Evolutionary conservation across 2,329 filamentous ascomycete species (phyloP).

Genomic region (Hymenoscyphus linearis): DNA sequence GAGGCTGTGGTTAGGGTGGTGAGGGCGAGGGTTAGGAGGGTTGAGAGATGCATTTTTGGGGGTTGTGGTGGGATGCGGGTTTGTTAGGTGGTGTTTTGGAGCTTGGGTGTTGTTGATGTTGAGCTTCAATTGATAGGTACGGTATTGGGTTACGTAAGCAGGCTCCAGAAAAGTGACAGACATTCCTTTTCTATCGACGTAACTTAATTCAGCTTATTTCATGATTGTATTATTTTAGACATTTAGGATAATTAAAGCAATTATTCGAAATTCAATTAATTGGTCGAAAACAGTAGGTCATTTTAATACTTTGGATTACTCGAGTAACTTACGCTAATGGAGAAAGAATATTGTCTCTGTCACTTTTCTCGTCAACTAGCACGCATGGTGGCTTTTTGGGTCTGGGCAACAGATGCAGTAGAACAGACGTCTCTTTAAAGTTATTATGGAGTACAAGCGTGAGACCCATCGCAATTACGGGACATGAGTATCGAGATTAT

Average conservation of each 20-base stretch:
- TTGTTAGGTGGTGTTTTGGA: constrained; percentile 1
- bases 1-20: constrained; percentile 33
- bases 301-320: too few species aligned
- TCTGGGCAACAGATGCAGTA: neutral
- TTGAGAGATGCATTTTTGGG: constrained; percentile 35
- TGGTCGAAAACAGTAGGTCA: too few species aligned
- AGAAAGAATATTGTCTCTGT: too few species aligned
- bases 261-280: too few species aligned
- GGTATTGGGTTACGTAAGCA: neutral
- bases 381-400: too few species aligned
- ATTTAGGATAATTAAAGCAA: too few species aligned
- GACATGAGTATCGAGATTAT: neutral
- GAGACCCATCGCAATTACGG: neutral
- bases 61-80: constrained; percentile 3
- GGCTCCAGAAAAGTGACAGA: neutral
- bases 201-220: too few species aligned
- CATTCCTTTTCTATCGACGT: too few species aligned
- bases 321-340: too few species aligned
- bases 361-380: too few species aligned
- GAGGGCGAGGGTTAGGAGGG: constrained; percentile 34
- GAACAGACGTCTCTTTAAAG: neutral
- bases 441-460: neutral
- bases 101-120: neutral
- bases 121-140: neutral
- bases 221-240: too few species aligned